Percentiles rank a stretch among this genome's conserved stretches.
Evolutionary conservation across 2,329 filamentous ascomycete species (phyloP).

Genomic region (Paraconiothyrium brasiliense): DNA sequence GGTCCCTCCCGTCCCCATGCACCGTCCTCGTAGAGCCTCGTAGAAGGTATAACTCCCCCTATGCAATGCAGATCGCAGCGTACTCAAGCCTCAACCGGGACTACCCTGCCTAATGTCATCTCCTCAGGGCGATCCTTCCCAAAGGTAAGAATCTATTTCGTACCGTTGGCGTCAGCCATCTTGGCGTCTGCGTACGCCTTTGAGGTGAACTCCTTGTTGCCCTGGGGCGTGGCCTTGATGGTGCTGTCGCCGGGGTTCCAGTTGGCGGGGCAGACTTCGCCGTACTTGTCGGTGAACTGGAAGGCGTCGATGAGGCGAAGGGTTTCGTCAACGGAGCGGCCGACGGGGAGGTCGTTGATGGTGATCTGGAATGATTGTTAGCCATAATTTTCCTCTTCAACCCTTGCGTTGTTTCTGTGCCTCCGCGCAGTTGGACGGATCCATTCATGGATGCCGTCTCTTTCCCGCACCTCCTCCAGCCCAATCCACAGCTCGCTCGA

Average conservation of each 20-base stretch:
- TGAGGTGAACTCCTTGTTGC: conserved; percentile 50
- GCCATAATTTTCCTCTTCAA: background rate
- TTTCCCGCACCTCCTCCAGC: background rate
- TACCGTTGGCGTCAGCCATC: conserved; percentile 48
- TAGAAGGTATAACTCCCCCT: background rate
- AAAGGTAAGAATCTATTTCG: conserved; percentile 16
- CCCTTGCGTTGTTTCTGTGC: background rate
- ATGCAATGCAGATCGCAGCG: conserved; percentile 1
- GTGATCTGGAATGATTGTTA: conserved; percentile 62
- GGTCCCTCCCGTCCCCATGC: too few species aligned
- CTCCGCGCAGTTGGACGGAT: too few species aligned
- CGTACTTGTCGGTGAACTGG: conserved; percentile 56
- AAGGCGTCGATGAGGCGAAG: conserved; percentile 65
- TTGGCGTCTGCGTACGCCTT: conserved; percentile 49
- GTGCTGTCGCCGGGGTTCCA: conserved; percentile 52
- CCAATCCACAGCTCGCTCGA: too few species aligned
- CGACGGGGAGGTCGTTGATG: conserved; percentile 72
- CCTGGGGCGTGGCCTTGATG: conserved; percentile 53
- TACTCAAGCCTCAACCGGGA: conserved; percentile 1
- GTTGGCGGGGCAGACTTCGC: conserved; percentile 55
- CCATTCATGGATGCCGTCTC: background rate
- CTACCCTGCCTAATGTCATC: conserved; percentile 11
- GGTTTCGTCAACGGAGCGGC: conserved; percentile 71
- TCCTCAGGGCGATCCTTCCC: background rate
- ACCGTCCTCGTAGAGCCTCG: background rate